Evolutionary conservation across 345 rosid species (phyloP).

Genomic region (Acer campestre): DNA sequence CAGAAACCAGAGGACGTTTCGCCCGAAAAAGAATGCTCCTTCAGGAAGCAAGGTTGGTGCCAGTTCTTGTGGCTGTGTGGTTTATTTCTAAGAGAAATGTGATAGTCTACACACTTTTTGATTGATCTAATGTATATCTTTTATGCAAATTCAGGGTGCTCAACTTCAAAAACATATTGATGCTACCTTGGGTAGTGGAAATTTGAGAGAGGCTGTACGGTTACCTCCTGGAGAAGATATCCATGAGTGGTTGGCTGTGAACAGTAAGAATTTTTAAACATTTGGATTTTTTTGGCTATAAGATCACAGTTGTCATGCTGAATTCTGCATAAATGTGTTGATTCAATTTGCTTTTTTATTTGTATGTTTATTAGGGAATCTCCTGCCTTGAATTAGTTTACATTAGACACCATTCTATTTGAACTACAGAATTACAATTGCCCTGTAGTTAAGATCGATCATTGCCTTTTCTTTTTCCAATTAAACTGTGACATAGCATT

Average conservation of each 20-base stretch:
- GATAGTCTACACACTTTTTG: not conserved
- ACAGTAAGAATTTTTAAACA: conserved; percentile 39
- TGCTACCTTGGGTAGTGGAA: conserved; percentile 75
- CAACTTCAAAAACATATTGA: conserved; percentile 67
- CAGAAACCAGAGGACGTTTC: conserved; percentile 74
- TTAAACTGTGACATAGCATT: not conserved
- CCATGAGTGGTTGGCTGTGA: conserved; percentile 77
- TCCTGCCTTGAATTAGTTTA: not conserved
- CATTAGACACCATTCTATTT: not conserved
- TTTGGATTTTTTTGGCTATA: not conserved
- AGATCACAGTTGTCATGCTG: not conserved
- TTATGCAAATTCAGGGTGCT: conserved; percentile 51
- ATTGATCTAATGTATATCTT: not conserved
- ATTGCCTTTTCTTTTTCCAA: not conserved
- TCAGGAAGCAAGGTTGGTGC: conserved; percentile 61
- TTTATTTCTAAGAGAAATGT: not conserved
- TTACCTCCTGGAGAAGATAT: conserved; percentile 77
- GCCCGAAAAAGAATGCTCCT: conserved; percentile 72
- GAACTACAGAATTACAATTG: no score
- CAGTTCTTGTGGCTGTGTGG: not conserved
- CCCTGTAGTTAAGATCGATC: not conserved
- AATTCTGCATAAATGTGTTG: not conserved
- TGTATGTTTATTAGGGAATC: not conserved
- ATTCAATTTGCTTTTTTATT: not conserved
- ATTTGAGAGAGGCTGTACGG: conserved; percentile 69